Conservation (phyloP, 2,329 filamentous ascomycete species). For the Camillea tinctor region DNA sequence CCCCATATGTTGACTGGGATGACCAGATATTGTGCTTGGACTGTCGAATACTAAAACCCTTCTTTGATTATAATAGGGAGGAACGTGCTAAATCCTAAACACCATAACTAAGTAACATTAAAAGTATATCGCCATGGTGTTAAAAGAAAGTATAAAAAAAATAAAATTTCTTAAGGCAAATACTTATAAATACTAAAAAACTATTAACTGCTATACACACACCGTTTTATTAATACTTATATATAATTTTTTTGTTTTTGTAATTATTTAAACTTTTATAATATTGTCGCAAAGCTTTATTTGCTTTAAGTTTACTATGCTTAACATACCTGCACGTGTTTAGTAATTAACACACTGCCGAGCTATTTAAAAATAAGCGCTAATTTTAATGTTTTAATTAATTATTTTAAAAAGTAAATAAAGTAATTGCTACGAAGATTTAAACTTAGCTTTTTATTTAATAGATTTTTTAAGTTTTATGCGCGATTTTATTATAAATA, state of each 20-base stretch:
- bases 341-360: no score
- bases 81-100: constrained; percentile 41
- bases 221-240: no score
- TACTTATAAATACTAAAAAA: background rate
- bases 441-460: background rate
- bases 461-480: background rate
- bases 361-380: background rate
- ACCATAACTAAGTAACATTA: no score
- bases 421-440: background rate
- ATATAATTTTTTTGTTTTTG: background rate
- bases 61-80: constrained; percentile 42
- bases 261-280: background rate
- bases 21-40: constrained; percentile 39
- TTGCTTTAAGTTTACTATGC: no score
- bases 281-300: no score
- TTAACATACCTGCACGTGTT: no score
- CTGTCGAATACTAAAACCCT: constrained; percentile 37
- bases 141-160: no score
- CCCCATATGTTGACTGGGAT: constrained; percentile 43
- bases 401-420: background rate
- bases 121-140: no score
- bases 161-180: background rate
- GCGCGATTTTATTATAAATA: background rate
- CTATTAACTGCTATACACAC: no score
- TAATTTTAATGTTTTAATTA: background rate